These are phyloP conservation scores for Aspergillus versicolor DNA, from an alignment of 2,329 filamentous ascomycete genomes.

Conservation along the genomic window DNA sequence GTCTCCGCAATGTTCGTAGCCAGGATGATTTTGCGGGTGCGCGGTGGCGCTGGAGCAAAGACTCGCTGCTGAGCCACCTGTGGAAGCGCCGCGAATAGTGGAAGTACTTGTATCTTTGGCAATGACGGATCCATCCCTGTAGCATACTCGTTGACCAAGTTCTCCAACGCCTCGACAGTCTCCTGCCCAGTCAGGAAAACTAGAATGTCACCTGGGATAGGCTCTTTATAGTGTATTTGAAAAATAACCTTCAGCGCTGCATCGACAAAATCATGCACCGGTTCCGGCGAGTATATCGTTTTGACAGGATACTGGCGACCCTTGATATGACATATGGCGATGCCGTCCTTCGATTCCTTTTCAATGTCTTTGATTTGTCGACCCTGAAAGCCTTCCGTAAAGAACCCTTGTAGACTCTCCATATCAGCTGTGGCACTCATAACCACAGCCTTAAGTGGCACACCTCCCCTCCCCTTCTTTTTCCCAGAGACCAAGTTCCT, in stretches of 20 bases:
- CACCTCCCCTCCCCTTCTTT: slow-evolving; percentile 64
- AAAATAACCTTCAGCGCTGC: slow-evolving; percentile 78
- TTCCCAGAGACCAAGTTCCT: slow-evolving; percentile 66
- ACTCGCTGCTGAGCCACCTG: slow-evolving; percentile 83
- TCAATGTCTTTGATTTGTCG: slow-evolving; percentile 5
- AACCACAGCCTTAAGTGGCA: slow-evolving; percentile 81
- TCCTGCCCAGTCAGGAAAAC: slow-evolving; percentile 93
- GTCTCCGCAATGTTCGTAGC: slow-evolving; percentile 99
- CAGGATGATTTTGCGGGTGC: slow-evolving; percentile 84
- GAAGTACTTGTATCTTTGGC: slow-evolving; percentile 67
- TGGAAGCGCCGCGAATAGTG: slow-evolving; percentile 86
- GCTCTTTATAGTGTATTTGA: slow-evolving; percentile 81
- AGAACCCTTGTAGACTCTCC: slow-evolving; percentile 74
- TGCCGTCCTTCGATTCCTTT: slow-evolving; percentile 29
- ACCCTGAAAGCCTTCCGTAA: slow-evolving; percentile 45
- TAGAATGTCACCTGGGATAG: slow-evolving; percentile 89
- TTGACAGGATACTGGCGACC: slow-evolving; percentile 87
- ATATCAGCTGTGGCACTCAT: slow-evolving; percentile 98
- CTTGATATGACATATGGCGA: slow-evolving; percentile 68
- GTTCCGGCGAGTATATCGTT: slow-evolving; percentile 69
- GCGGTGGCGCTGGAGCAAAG: slow-evolving; percentile 71
- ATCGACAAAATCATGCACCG: slow-evolving; percentile 79
- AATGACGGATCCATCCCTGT: slow-evolving; percentile 69
- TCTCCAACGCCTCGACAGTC: slow-evolving; percentile 79
- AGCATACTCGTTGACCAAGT: slow-evolving; percentile 77